These are phyloP conservation scores for Uronychia setigera DNA, from an alignment of 73 alveolate genomes.

Conservation along the genomic window DNA sequence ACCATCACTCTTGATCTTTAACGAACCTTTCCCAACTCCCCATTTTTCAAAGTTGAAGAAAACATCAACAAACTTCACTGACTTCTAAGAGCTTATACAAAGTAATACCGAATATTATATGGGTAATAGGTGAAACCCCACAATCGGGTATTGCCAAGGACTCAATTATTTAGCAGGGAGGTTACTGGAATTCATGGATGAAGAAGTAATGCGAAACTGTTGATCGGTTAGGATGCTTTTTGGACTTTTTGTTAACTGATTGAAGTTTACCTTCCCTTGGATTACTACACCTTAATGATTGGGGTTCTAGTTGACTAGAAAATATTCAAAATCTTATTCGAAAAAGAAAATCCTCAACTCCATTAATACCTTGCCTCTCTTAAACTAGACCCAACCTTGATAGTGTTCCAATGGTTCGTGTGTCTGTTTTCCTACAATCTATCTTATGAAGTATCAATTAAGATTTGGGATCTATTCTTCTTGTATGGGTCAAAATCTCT, in stretches of 20 bases:
- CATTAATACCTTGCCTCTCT: conserved; percentile 46
- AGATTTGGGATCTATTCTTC: conserved; percentile 61
- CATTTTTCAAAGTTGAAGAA: conserved; percentile 31
- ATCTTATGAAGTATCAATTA: conserved; percentile 20
- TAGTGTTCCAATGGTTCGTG: conserved; percentile 76
- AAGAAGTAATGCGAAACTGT: conserved; percentile 48
- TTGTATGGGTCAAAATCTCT: conserved; percentile 32
- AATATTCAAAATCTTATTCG: conserved; percentile 42
- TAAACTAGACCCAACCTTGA: conserved; percentile 61
- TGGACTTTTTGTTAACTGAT: conserved; percentile 72
- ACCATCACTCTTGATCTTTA: conserved; percentile 85
- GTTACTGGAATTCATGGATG: conserved; percentile 49
- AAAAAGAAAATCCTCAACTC: conserved; percentile 40
- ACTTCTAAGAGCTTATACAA: conserved; percentile 3
- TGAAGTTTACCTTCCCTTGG: conserved; percentile 74
- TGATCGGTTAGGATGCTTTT: conserved; percentile 61
- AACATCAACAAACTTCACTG: neutral
- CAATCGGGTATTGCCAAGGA: conserved; percentile 81
- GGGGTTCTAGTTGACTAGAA: conserved; percentile 74
- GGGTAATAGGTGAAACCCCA: conserved; percentile 43
- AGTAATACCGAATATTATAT: neutral
- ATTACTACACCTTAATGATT: conserved; percentile 77
- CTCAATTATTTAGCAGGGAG: conserved; percentile 73
- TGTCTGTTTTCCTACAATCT: conserved; percentile 70
- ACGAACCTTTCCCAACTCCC: conserved; percentile 90